Conservation (phyloP, 441 rosid genomes). For the Brassica balearica region DNA sequence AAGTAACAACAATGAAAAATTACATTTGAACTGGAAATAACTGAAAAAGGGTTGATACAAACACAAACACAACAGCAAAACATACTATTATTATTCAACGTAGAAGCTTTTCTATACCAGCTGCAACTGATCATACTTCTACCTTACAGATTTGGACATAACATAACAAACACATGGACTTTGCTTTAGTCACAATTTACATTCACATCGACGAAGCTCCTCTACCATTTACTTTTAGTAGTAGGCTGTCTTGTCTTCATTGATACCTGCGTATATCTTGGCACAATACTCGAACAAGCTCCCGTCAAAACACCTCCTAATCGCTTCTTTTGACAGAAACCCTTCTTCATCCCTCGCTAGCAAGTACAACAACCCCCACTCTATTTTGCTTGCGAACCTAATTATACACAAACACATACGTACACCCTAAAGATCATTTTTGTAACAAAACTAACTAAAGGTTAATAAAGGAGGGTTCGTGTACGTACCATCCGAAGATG, state of each 20-base stretch:
- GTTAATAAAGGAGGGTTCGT: background rate
- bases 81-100: background rate
- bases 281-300: slow-evolving; percentile 53
- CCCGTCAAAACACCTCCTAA: slow-evolving; percentile 54
- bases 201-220: background rate
- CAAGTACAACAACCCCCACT: slow-evolving; percentile 51
- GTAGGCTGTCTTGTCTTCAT: slow-evolving; percentile 46
- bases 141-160: slow-evolving; percentile 19
- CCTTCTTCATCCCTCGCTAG: slow-evolving; percentile 55
- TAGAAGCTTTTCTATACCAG: background rate
- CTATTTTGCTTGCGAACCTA: slow-evolving; percentile 49
- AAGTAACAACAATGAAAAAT: background rate
- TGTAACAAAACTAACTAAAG: background rate
- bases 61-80: background rate
- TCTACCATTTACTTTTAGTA: slow-evolving; percentile 32
- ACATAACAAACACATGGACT: slow-evolving; percentile 5
- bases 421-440: background rate
- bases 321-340: slow-evolving; percentile 53
- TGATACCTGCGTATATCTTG: slow-evolving; percentile 44
- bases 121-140: background rate
- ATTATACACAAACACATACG: slow-evolving; percentile 1
- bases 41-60: background rate
- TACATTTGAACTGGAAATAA: background rate
- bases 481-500: slow-evolving; percentile 47
- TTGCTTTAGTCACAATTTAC: background rate